Evolutionary conservation across 306 rosid genomes (phyloP).

Genomic region (Fragaria nilgerrensis): DNA sequence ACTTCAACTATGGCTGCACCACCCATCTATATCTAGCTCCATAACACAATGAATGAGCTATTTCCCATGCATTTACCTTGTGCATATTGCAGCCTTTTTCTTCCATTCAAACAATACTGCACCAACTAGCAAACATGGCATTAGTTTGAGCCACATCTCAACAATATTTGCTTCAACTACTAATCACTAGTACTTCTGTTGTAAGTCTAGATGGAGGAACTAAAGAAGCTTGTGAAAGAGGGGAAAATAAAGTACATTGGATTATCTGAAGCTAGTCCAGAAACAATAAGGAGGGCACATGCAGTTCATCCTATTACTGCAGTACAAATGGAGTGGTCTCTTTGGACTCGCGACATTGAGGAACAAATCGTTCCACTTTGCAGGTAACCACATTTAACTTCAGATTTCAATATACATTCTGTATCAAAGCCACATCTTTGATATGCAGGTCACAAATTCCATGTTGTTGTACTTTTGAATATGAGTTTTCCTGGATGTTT

Average conservation of each 20-base stretch:
- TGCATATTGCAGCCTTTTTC: no score
- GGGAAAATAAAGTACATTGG: conserved; percentile 66
- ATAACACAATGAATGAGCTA: no score
- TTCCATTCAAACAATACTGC: no score
- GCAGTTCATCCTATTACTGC: conserved; percentile 79
- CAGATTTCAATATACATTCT: not conserved
- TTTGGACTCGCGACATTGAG: conserved; percentile 78
- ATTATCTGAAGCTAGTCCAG: conserved; percentile 62
- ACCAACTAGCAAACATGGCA: no score
- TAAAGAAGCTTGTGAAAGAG: conserved; percentile 43
- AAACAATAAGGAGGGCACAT: conserved; percentile 76
- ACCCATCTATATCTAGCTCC: no score
- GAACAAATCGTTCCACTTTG: conserved; percentile 63
- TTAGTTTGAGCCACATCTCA: no score
- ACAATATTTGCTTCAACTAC: not conserved
- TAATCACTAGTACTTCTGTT: not conserved
- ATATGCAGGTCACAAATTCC: not conserved
- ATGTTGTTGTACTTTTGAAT: not conserved
- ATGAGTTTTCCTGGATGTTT: not conserved
- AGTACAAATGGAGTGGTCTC: conserved; percentile 70
- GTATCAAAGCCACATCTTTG: not conserved
- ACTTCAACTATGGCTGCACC: no score
- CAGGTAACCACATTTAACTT: conserved; percentile 35
- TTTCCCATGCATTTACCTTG: no score
- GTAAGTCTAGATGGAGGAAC: conserved; percentile 15